Evolutionary conservation across 768 basidiomycete genomes (phyloP).

Genomic region (Mrakia frigida): DNA sequence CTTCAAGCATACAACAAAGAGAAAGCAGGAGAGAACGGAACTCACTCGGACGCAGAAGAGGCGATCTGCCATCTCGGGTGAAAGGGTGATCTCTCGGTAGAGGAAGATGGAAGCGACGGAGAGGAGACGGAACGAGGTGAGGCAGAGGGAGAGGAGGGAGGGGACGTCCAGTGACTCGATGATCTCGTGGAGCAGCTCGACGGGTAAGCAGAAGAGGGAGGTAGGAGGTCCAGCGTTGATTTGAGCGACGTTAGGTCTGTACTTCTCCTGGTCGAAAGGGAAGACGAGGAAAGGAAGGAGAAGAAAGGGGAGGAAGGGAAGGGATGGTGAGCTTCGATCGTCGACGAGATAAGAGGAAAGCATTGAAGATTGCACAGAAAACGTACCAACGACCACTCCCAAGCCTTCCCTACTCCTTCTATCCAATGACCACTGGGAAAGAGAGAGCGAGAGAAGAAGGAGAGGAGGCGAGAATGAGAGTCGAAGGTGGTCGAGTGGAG

Average conservation of each 20-base stretch:
- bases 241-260: background rate
- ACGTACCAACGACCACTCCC: background rate
- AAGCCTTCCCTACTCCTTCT: background rate
- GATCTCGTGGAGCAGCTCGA: background rate
- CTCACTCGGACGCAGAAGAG: background rate
- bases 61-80: background rate
- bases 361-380: background rate
- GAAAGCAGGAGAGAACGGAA: background rate
- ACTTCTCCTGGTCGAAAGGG: background rate
- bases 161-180: background rate
- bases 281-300: background rate
- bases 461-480: background rate
- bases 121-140: background rate
- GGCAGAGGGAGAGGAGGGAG: slow-evolving; percentile 2
- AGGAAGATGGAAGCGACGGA: background rate
- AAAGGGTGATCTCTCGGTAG: background rate
- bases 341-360: background rate
- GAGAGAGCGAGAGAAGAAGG: background rate
- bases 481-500: background rate
- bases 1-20: background rate
- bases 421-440: background rate
- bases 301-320: background rate
- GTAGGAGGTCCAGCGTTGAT: background rate
- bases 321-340: background rate
- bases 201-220: background rate